These are phyloP conservation scores for Colletotrichum sp. DNA, from an alignment of 2,329 filamentous ascomycete species.

Conservation along the genomic window DNA sequence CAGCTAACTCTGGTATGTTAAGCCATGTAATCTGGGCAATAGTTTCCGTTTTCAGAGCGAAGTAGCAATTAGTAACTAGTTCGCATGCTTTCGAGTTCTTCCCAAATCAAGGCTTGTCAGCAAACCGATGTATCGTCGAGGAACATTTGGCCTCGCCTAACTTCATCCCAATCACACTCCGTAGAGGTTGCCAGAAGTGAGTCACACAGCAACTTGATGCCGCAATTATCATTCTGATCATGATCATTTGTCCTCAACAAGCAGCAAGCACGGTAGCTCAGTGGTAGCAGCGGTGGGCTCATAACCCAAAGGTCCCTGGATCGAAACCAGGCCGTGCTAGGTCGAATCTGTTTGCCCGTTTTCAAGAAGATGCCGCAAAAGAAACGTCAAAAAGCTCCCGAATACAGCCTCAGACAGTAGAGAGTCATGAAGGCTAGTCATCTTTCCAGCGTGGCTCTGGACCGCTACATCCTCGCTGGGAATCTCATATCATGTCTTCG, in stretches of 20 bases:
- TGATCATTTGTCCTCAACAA: not conserved
- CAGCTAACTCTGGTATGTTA: fast-evolving
- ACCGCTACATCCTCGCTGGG: not conserved
- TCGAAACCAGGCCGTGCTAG: not conserved
- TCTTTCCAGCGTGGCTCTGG: not conserved
- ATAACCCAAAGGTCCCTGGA: not conserved
- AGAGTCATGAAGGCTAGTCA: not conserved
- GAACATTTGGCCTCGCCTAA: not conserved
- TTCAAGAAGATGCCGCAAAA: not conserved
- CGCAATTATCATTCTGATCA: not conserved
- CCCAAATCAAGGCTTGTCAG: not conserved
- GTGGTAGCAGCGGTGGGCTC: not conserved
- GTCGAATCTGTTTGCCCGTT: not conserved
- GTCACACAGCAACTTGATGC: not conserved
- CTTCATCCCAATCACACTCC: not conserved
- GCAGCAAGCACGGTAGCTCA: not conserved
- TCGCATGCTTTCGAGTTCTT: not conserved
- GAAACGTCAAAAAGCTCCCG: not conserved
- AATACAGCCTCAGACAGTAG: not conserved
- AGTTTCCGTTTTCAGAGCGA: fast-evolving
- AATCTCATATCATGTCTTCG: not conserved
- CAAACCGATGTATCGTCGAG: not conserved
- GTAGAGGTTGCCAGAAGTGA: not conserved
- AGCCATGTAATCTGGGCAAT: fast-evolving
- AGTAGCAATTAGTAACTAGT: fast-evolving